Base-by-base conservation (phyloP, 148 eudicot genomes). In the Cornus suecica region DNA sequence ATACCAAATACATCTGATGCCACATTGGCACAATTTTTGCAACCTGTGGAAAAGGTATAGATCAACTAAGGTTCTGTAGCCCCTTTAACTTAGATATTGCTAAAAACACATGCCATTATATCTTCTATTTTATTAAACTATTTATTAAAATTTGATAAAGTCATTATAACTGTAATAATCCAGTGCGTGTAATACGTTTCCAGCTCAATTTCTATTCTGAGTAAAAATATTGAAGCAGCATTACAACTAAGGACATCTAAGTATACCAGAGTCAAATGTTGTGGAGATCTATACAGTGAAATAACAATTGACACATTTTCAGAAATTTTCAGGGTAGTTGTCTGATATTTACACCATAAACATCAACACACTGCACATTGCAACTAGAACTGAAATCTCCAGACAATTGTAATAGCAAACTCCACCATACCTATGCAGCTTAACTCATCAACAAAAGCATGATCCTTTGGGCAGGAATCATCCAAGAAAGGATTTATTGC, bases 1-100 rank as follows among this genome's bases (percentile, higher is more conserved):
- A 95, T 95, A 71, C 77, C 58, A 82, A 95, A 95, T 45, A 95
- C 91, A 75, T 84, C 85, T 16, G 94, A 80, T 65, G 91, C 88
- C 76, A 95, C 90, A 90, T 87, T 91, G 41, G 97, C 96, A 84
- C 99, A 95, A 65, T 95, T 95, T 83, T 92, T 95, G 85, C 99
- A 95, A 31, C 99, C 99, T 95, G 78, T 16, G 26, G 56, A 51
- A 51, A 67, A 77, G 29, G 63, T 9, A 37, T 37, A 18, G 22
- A 5, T 6, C 27, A 14, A 32, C 25, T 58, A 18, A 23, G 23
- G 31, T 13, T 6, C 75, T 2, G 56, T 31, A 7, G 25, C 14
- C 37, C 0, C 42, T 10, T 6, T 34, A 18, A 20, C 41, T 20
- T 11, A 72, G 23, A 58, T 42, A 24, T 58, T 60, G 51, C 66